These are phyloP conservation scores for Candida stauntonica DNA, from an alignment of 805 yeast species.

Conservation along the genomic window DNA sequence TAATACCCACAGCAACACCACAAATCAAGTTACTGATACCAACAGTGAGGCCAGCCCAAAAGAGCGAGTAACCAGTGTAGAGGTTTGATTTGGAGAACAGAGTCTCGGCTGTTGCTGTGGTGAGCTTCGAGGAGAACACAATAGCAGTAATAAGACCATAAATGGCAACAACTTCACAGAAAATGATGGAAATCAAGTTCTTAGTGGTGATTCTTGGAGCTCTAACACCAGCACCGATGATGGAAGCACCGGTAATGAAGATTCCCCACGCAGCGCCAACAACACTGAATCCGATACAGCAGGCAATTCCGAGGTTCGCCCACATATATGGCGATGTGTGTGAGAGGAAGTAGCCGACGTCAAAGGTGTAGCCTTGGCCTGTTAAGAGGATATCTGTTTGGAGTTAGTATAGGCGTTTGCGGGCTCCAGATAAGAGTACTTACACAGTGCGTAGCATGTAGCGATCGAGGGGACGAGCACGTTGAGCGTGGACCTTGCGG, in stretches of 20 bases:
- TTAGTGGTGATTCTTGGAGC: slow-evolving; percentile 97
- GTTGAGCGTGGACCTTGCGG: slow-evolving; percentile 15
- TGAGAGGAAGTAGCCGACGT: slow-evolving; percentile 83
- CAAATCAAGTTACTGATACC: slow-evolving; percentile 91
- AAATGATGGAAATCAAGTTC: slow-evolving; percentile 92
- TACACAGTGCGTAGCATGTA: slow-evolving; percentile 26
- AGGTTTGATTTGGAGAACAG: slow-evolving; percentile 77
- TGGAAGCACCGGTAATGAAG: slow-evolving; percentile 89
- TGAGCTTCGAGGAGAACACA: slow-evolving; percentile 88
- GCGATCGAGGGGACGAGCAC: slow-evolving; percentile 16
- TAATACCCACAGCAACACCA: slow-evolving; percentile 95
- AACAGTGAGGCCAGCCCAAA: slow-evolving; percentile 98
- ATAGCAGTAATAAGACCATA: slow-evolving; percentile 97
- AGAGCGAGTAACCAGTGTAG: slow-evolving; percentile 91
- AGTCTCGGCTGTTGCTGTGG: slow-evolving; percentile 56
- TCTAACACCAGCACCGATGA: slow-evolving; percentile 96
- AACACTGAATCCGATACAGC: slow-evolving; percentile 90
- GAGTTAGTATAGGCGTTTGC: background rate
- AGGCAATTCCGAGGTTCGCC: slow-evolving; percentile 87
- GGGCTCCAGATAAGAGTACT: too few relatives aligned
- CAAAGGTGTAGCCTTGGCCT: slow-evolving; percentile 88
- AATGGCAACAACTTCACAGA: slow-evolving; percentile 98
- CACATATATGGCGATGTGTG: slow-evolving; percentile 93
- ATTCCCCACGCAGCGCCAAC: slow-evolving; percentile 99
- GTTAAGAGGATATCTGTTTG: slow-evolving; percentile 54